Base-by-base conservation (phyloP, 768 basidiomycete genomes). In the Rhodotorula diobovata region DNA sequence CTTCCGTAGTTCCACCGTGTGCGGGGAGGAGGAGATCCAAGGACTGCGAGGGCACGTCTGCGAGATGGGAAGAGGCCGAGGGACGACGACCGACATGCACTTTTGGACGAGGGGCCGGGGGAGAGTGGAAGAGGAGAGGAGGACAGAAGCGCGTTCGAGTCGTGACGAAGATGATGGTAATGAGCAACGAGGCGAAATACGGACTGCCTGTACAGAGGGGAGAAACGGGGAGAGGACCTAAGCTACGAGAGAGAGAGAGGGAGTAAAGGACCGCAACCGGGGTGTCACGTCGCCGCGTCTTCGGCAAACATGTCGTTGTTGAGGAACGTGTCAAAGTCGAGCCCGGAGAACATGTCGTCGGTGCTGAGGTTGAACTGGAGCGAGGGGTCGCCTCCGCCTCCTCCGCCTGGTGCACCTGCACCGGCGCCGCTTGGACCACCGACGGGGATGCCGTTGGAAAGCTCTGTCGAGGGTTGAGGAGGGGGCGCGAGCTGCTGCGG, bases 281-380 rank as follows among this genome's bases (percentile, higher is more conserved):
- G 23, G 25, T 7, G n/a, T 57, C 41, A 70, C 35, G 32, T 57
- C 45, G 53, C 28, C 20, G 60, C 51, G n/a, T 70, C 68, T 20
- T 73, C 72, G 51, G 58, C 58, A 58, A 73, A 73, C 61, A 73
- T 64, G 64, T 66, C 61, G 48, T 59, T 54, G 62, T 73, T 69
- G 54, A 74, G 57, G 63, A 71, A 74, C 28, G 35, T 50, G 14
- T 65, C 59, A 43, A 74, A 71, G 56, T 74, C 73, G 63, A 74
- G 60, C 11, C 53, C 62, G 57, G 41, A 54, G 45, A 67, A 56
- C 56, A 61, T n/a, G n/a, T 64, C 55, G 34, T 67, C 72, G 20
- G n/a, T 60, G 30, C 62, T 18, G 34, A 53, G 25, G 25, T 57
- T 51, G 66, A 70, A 45, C 63, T 51, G 63, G 8, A 61, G 30